Conservation (phyloP, 2,329 filamentous ascomycete species). For the Aureobasidium sp. region DNA sequence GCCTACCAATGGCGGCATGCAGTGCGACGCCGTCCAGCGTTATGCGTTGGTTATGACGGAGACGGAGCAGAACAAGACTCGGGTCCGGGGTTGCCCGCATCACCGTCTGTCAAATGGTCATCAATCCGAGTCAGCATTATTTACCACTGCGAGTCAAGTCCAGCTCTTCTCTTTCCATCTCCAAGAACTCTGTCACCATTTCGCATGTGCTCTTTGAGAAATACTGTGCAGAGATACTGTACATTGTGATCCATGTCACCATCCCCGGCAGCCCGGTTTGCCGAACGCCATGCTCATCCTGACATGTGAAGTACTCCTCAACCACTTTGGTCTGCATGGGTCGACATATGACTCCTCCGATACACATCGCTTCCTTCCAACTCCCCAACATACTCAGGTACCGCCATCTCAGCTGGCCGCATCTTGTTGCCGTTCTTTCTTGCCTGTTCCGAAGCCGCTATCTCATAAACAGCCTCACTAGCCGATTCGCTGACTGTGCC, state of each 20-base stretch:
- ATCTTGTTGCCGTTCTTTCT: not conserved
- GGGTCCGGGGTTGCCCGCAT: not conserved
- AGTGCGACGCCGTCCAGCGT: not conserved
- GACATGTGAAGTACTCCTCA: slow-evolving; percentile 7
- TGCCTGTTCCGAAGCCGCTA: not conserved
- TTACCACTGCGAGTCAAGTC: not conserved
- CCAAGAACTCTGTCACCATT: not conserved
- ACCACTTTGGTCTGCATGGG: not conserved
- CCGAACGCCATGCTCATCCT: not conserved
- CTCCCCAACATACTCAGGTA: not conserved
- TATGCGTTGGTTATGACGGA: slow-evolving; percentile 9
- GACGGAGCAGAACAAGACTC: not conserved
- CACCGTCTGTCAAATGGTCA: slow-evolving; percentile 3
- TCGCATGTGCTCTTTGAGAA: not conserved
- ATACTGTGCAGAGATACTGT: not conserved
- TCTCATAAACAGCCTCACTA: not conserved
- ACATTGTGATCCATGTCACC: not conserved
- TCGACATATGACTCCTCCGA: not conserved
- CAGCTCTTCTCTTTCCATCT: too few species aligned
- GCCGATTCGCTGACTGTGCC: not conserved
- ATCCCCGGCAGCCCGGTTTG: not conserved
- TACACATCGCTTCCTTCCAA: slow-evolving; percentile 4
- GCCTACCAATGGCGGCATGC: not conserved
- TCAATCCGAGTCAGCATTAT: not conserved
- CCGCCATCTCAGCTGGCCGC: not conserved